These are phyloP conservation scores for Eleusine coracana DNA, from an alignment of 176 grass and related monocot species.

Conservation along the genomic window DNA sequence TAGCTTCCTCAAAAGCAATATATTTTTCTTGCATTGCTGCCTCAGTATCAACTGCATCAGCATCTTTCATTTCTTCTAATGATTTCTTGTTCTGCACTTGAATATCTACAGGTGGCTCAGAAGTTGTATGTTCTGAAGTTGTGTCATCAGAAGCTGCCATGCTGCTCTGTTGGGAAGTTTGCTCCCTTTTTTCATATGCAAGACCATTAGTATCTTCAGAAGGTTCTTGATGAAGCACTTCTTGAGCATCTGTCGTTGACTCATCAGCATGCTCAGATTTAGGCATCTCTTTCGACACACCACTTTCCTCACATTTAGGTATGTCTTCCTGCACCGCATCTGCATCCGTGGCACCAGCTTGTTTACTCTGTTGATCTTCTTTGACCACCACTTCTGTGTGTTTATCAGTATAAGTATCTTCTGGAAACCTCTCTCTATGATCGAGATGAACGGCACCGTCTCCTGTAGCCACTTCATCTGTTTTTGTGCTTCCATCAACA, in stretches of 20 bases:
- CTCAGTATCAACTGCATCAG: conserved; percentile 5
- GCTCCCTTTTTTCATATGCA: conserved; percentile 21
- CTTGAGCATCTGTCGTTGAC: conserved; percentile 5
- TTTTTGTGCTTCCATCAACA: conserved; percentile 34
- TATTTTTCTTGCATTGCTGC: background rate
- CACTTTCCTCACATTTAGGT: conserved; percentile 22
- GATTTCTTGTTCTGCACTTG: conserved; percentile 34
- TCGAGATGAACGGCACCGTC: background rate
- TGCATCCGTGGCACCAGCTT: conserved; percentile 16
- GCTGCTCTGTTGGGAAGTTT: conserved; percentile 23
- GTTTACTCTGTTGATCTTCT: conserved; percentile 39
- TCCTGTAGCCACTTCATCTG: conserved; percentile 17
- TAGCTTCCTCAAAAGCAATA: no score
- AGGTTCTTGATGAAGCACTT: conserved; percentile 43
- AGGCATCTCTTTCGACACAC: conserved; percentile 25
- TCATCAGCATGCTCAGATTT: conserved; percentile 15
- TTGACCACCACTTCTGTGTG: conserved; percentile 13
- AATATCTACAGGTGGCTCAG: conserved; percentile 8
- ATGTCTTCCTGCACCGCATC: conserved; percentile 33
- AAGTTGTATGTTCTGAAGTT: conserved; percentile 5
- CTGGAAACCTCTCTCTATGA: conserved; percentile 17
- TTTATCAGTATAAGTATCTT: conserved; percentile 26
- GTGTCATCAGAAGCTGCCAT: conserved; percentile 16
- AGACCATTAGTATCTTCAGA: conserved; percentile 20
- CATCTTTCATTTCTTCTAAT: conserved; percentile 30